Evolutionary conservation across 1,284 basidiomycete genomes (phyloP).

Genomic region (Tetrapyrgos nigripes): DNA sequence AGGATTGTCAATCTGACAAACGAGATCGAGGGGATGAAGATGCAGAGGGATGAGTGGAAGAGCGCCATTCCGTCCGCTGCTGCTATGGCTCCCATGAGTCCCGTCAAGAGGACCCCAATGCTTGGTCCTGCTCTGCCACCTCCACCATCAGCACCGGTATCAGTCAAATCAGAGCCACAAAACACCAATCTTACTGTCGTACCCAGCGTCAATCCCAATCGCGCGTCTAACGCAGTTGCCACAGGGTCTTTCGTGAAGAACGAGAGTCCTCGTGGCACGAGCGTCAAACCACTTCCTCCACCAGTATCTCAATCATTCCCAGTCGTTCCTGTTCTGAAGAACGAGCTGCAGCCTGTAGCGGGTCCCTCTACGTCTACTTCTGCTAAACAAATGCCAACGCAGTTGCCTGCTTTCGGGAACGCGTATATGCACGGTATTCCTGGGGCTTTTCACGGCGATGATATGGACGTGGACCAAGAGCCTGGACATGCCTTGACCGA

Average conservation of each 20-base stretch:
- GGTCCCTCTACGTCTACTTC: too few relatives aligned
- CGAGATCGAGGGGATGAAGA: constrained; percentile 26
- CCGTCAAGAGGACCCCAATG: constrained; percentile 20
- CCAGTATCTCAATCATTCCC: too few relatives aligned
- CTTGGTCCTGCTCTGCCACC: neutral
- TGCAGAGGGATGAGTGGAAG: constrained; percentile 31
- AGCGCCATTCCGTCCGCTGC: constrained; percentile 30
- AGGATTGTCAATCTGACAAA: constrained; percentile 26
- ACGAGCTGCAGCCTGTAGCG: too few relatives aligned
- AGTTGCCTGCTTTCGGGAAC: too few relatives aligned
- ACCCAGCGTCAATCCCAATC: neutral
- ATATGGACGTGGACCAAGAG: constrained; percentile 17
- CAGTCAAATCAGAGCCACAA: neutral
- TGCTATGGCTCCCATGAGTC: neutral
- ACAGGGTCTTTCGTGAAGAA: too few relatives aligned
- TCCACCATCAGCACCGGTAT: neutral
- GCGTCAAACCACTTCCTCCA: too few relatives aligned
- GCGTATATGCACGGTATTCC: too few relatives aligned
- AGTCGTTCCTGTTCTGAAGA: too few relatives aligned
- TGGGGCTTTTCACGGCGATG: too few relatives aligned
- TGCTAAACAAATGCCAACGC: too few relatives aligned
- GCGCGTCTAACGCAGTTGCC: too few relatives aligned
- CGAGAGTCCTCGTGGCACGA: too few relatives aligned
- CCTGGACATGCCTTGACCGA: neutral
- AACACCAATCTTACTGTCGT: constrained; percentile 26